Base-by-base conservation (phyloP, 2,329 filamentous ascomycete species). In the Fusarium sp. region DNA sequence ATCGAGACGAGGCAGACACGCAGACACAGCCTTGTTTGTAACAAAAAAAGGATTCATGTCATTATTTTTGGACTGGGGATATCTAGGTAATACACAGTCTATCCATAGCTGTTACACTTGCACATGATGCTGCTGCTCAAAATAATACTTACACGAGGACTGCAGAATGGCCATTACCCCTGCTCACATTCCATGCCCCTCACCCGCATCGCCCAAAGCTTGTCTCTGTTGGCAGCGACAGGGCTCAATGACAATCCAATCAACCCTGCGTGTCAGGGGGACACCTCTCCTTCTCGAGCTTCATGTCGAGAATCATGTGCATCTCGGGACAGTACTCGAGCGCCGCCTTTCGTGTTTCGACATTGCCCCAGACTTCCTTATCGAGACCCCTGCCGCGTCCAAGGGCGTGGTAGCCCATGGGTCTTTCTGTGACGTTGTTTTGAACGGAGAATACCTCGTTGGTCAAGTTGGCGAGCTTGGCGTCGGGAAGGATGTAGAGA, bases 291-390 rank as follows among this genome's bases (percentile, higher is more conserved):
- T 36, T 42, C 40, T 60, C 57, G 14, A 60, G 38, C 40, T 60
- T 60, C 40, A 60, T 60, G 38, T 46, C 57, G 17, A 60, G 36
- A 22, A 60, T 60, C n/a, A 44, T 44, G 40, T 46, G 57, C 36
- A 60, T 40, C 40, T 60, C 40, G 57, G 57, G 57, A 9, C 57
- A 60, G 5, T 60, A 46, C 57, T 60, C 57, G 5, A 60, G 40
- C 16, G 38, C 57, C 27, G 40, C 40, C 20, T 60, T 60, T 20
- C 57, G 36, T n/a, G 36, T 60, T 24, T 60, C 57, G n/a, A 27
- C 27, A 5, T 20, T 16, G 29, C 38, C 29, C 57, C 57, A 60
- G n/a, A 22, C 16, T 17, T 44, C 38, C 8, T 29, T 42, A 40
- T 60, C 57, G 17, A 60, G 57, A n/a, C 24, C 27, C 35, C 55